Evolutionary conservation across 2,329 filamentous ascomycete species (phyloP).

Genomic region (Aspergillus caelatus): DNA sequence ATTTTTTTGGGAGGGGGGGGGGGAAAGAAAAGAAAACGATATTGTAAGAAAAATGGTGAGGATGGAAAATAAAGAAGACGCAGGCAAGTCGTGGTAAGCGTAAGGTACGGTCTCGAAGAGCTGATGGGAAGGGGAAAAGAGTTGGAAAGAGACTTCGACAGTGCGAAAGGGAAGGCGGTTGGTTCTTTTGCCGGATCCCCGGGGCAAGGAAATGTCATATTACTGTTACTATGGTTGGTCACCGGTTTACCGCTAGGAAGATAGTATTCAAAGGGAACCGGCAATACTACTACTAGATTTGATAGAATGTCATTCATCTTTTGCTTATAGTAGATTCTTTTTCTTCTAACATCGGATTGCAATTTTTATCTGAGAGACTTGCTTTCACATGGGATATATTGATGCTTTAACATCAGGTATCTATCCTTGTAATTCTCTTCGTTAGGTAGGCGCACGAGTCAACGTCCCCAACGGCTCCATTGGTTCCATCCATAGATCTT

Average conservation of each 20-base stretch:
- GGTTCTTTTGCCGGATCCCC: slow-evolving; percentile 11
- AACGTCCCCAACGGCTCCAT: neutral
- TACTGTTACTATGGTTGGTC: slow-evolving; percentile 11
- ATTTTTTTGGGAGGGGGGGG: slow-evolving; percentile 7
- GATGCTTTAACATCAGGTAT: neutral
- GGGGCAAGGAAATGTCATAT: slow-evolving; percentile 15
- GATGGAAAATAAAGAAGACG: slow-evolving; percentile 20
- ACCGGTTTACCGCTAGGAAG: neutral
- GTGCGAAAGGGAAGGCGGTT: slow-evolving; percentile 7
- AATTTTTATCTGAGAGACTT: neutral
- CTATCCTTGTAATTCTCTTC: neutral
- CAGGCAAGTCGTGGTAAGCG: slow-evolving; percentile 15
- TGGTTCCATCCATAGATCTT: neutral
- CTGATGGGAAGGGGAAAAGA: slow-evolving; percentile 14
- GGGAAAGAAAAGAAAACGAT: slow-evolving; percentile 15
- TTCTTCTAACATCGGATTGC: neutral
- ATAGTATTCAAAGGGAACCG: neutral
- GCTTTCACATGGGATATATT: neutral
- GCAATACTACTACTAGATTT: neutral
- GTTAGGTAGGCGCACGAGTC: neutral
- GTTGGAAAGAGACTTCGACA: slow-evolving; percentile 22
- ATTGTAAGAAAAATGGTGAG: slow-evolving; percentile 21
- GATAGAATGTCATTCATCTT: neutral
- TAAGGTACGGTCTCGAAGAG: slow-evolving; percentile 12
- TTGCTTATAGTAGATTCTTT: neutral